Conservation (phyloP, 208 protist genomes). For the Wallacemonas sp. region DNA sequence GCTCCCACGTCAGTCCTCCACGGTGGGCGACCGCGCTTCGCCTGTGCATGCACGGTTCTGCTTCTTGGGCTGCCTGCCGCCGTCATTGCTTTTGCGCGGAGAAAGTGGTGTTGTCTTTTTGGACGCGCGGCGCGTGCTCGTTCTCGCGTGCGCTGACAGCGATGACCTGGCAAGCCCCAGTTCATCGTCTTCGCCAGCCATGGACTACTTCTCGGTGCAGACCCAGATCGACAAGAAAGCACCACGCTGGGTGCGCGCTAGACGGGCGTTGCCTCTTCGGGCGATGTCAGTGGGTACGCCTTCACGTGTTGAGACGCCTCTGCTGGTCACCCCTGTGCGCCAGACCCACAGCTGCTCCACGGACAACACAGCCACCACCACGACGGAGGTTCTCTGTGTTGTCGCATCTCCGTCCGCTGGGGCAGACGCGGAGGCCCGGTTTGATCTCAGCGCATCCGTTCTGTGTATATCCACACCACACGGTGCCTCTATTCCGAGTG, state of each 20-base stretch:
- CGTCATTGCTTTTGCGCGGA: not conserved
- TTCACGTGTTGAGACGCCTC: not conserved
- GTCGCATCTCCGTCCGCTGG: not conserved
- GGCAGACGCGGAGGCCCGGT: not conserved
- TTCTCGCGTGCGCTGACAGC: not conserved
- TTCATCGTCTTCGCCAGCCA: too few species aligned
- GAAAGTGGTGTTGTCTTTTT: constrained; percentile 8
- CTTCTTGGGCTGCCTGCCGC: constrained; percentile 1
- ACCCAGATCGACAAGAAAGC: not conserved
- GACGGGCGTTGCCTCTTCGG: not conserved
- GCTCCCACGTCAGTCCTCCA: not conserved
- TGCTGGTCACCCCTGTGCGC: constrained; percentile 1
- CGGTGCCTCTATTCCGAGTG: not conserved
- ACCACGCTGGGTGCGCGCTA: not conserved
- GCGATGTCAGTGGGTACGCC: not conserved
- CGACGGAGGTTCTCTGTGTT: constrained; percentile 1
- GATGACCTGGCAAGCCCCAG: too few species aligned
- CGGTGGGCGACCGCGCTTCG: too few species aligned
- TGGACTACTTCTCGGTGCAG: constrained; percentile 2
- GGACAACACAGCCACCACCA: too few species aligned
- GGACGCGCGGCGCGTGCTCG: not conserved
- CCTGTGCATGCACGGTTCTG: constrained; percentile 8
- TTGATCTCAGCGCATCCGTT: not conserved
- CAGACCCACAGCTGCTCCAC: too few species aligned
- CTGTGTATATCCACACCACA: not conserved